phyloP scores from a whole-genome alignment of 2,329 filamentous ascomycete genomes.

The Alternaria triticimaculans region DNA sequence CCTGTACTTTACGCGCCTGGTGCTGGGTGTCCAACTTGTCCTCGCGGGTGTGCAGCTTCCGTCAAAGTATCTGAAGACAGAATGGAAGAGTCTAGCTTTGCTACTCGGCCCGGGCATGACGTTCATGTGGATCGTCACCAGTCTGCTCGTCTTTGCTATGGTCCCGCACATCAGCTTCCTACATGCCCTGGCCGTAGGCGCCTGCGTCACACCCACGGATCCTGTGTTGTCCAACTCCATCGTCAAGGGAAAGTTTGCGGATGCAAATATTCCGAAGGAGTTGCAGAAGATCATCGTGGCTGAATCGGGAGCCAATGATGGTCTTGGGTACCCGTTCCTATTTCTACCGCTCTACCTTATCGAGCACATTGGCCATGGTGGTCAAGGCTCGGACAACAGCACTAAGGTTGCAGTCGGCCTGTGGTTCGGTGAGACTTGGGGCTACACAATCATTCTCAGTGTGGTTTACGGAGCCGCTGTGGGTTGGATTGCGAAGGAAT shows the following conservation, averaged over 20 bases:
- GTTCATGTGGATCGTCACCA: constrained; percentile 85
- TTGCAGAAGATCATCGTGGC: constrained; percentile 71
- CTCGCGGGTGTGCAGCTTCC: constrained; percentile 88
- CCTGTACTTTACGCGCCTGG: constrained; percentile 82
- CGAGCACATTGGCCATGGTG: constrained; percentile 71
- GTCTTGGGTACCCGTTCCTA: constrained; percentile 85
- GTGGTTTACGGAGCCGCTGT: constrained; percentile 77
- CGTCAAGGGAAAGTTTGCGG: constrained; percentile 91
- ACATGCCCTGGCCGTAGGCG: constrained; percentile 79
- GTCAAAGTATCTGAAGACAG: constrained; percentile 75
- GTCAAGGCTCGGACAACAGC: constrained; percentile 56
- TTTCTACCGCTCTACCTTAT: constrained; percentile 85
- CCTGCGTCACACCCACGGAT: constrained; percentile 92
- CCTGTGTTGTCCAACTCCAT: constrained; percentile 88
- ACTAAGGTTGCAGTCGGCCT: constrained; percentile 71
- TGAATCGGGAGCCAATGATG: constrained; percentile 89
- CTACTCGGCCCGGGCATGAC: constrained; percentile 86
- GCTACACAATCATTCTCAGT: constrained; percentile 81
- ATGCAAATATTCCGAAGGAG: constrained; percentile 83
- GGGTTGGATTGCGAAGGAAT: constrained; percentile 80
- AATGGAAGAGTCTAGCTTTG: constrained; percentile 78
- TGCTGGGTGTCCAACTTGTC: constrained; percentile 88
- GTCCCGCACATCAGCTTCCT: constrained; percentile 75
- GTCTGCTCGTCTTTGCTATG: constrained; percentile 77
- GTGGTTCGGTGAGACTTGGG: constrained; percentile 88